These are phyloP conservation scores for Piper longum DNA, from an alignment of 164 flowering plant genomes.

Conservation along the genomic window DNA sequence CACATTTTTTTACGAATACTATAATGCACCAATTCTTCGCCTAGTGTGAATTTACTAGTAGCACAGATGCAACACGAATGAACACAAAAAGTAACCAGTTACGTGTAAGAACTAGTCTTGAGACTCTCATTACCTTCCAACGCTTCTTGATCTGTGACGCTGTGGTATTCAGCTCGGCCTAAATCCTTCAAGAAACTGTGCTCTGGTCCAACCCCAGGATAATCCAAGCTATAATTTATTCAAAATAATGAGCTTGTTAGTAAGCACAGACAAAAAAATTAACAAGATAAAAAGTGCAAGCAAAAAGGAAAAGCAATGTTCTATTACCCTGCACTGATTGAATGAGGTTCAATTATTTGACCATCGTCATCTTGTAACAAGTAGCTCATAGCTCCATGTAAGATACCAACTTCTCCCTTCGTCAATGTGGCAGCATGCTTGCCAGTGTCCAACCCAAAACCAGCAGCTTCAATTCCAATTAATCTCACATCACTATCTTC, in stretches of 20 bases:
- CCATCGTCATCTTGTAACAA: slow-evolving; percentile 78
- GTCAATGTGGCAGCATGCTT: slow-evolving; percentile 85
- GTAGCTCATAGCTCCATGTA: slow-evolving; percentile 87
- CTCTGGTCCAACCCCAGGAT: slow-evolving; percentile 97
- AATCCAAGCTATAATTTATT: slow-evolving; percentile 45
- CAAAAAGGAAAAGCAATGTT: neutral
- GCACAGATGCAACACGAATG: too few relatives aligned
- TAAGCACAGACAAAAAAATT: neutral
- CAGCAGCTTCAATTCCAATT: slow-evolving; percentile 87
- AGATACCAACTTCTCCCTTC: slow-evolving; percentile 75
- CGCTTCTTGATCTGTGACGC: slow-evolving; percentile 74
- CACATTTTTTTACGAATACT: too few relatives aligned
- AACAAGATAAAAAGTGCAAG: neutral
- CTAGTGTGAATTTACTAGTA: too few relatives aligned
- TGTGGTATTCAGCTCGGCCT: slow-evolving; percentile 77
- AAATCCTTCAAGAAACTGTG: slow-evolving; percentile 75
- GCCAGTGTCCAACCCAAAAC: slow-evolving; percentile 78
- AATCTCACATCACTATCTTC: slow-evolving; percentile 58
- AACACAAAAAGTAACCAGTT: too few relatives aligned
- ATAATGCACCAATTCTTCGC: too few relatives aligned
- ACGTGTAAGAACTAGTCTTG: neutral
- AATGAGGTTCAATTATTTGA: slow-evolving; percentile 79
- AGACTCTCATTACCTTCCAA: slow-evolving; percentile 45
- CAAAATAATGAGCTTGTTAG: neutral
- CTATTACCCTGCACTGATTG: slow-evolving; percentile 76